Percentiles rank a stretch among this genome's conserved stretches.
phyloP scores from a whole-genome alignment of 192 early-diverging fungal genomes.

The Allomyces macrogynus region DNA sequence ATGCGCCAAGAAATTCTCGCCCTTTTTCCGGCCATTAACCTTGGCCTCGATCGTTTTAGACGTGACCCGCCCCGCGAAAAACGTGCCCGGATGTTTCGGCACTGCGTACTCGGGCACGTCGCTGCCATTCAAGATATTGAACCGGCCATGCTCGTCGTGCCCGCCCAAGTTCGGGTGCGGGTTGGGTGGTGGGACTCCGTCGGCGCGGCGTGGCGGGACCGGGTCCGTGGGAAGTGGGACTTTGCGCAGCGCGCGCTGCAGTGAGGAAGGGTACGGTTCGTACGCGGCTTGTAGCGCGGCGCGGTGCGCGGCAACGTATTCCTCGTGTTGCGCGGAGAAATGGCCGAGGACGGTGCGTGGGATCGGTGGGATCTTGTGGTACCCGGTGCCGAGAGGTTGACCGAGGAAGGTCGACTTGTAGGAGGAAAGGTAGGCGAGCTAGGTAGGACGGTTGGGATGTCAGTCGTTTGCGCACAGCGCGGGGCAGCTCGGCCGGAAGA shows the following conservation, averaged over 20 bases:
- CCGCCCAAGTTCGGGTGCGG: not conserved
- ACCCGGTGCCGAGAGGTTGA: not conserved
- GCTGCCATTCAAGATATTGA: not conserved
- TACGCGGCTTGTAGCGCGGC: not conserved
- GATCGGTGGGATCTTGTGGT: not conserved
- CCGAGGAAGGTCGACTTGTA: not conserved
- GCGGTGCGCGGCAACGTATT: not conserved
- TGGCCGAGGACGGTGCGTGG: not conserved
- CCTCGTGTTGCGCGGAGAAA: not conserved
- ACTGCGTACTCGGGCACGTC: not conserved
- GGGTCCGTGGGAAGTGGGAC: not conserved
- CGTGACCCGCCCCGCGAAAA: not conserved
- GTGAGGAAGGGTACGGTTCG: not conserved
- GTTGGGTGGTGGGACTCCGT: not conserved
- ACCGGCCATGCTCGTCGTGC: not conserved
- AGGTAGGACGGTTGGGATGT: not conserved
- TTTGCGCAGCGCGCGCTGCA: not conserved
- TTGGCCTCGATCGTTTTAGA: not conserved
- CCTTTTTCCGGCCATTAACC: not conserved
- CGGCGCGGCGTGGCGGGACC: not conserved
- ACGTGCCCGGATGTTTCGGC: not conserved
- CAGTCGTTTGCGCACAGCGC: not conserved
- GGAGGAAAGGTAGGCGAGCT: not conserved
- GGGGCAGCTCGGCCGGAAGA: not conserved
- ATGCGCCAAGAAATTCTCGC: too few relatives aligned